These are phyloP conservation scores for Musa acuminata DNA, from an alignment of 176 grass and related monocot species.

Conservation along the genomic window DNA sequence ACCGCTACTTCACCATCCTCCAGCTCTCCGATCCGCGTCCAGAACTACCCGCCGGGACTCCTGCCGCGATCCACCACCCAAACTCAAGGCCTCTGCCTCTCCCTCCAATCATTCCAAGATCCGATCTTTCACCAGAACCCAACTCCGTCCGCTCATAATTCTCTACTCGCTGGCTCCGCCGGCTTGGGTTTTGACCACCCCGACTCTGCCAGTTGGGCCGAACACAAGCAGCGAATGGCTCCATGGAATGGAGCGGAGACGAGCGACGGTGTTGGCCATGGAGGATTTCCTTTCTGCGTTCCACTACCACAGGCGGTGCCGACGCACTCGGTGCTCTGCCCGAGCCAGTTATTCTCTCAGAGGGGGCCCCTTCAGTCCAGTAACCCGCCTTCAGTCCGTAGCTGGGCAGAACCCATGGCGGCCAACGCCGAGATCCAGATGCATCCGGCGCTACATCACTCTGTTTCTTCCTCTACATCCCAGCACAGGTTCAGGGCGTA, in stretches of 20 bases:
- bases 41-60: slow-evolving; percentile 34
- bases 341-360: slow-evolving; percentile 74
- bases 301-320: slow-evolving; percentile 51
- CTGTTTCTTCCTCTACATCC: slow-evolving; percentile 50
- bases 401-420: slow-evolving; percentile 55
- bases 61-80: slow-evolving; percentile 50
- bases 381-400: slow-evolving; percentile 76
- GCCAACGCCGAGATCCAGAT: slow-evolving; percentile 45
- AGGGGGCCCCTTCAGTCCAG: slow-evolving; percentile 99
- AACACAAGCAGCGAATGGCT: slow-evolving; percentile 51
- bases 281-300: slow-evolving; percentile 58
- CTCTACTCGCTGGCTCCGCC: slow-evolving; percentile 34
- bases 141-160: slow-evolving; percentile 30
- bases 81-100: slow-evolving; percentile 72
- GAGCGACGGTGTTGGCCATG: slow-evolving; percentile 23
- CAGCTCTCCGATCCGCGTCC: background rate
- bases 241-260: slow-evolving; percentile 62
- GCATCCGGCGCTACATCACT: slow-evolving; percentile 34
- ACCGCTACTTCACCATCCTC: background rate
- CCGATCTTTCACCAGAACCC: slow-evolving; percentile 41
- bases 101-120: slow-evolving; percentile 79
- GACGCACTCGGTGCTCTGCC: slow-evolving; percentile 47
- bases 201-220: slow-evolving; percentile 46
- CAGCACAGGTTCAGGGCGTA: slow-evolving; percentile 24
- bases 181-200: slow-evolving; percentile 40